phyloP scores from a whole-genome alignment of 768 basidiomycete genomes.

The Gyrodon lividus region DNA sequence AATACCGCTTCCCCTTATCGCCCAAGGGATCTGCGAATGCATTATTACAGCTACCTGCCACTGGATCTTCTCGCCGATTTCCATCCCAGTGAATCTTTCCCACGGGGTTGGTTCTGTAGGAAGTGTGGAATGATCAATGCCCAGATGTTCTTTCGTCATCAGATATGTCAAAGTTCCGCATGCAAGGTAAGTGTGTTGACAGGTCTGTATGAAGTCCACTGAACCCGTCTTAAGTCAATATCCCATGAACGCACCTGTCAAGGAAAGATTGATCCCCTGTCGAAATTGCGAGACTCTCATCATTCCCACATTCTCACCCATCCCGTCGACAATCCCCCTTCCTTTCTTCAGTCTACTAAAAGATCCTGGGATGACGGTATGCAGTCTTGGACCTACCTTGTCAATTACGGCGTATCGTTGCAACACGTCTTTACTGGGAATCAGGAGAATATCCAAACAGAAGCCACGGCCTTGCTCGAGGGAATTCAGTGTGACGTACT shows the following conservation, averaged over 20 bases:
- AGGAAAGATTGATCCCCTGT: constrained; percentile 22
- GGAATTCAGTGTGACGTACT: constrained; percentile 38
- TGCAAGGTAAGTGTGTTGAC: constrained; percentile 37
- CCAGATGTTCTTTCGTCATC: constrained; percentile 45
- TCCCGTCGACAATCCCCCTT: constrained; percentile 20
- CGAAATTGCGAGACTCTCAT: constrained; percentile 21
- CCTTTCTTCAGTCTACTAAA: constrained; percentile 11
- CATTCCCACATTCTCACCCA: constrained; percentile 12
- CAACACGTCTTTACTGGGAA: constrained; percentile 54
- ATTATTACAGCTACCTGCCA: constrained; percentile 29
- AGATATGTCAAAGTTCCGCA: constrained; percentile 40
- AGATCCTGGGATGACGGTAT: constrained; percentile 32
- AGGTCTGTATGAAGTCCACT: not conserved
- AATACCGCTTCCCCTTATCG: constrained; percentile 15
- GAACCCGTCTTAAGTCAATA: constrained; percentile 13
- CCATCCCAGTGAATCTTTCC: constrained; percentile 35
- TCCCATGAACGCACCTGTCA: not conserved
- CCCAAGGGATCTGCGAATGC: constrained; percentile 25
- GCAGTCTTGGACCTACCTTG: constrained; percentile 24
- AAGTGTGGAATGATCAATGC: constrained; percentile 50
- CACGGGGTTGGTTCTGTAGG: constrained; percentile 48
- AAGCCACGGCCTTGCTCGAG: constrained; percentile 37
- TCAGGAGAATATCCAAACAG: constrained; percentile 36
- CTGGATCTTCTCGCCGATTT: constrained; percentile 32
- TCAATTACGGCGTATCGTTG: constrained; percentile 25